phyloP scores from a whole-genome alignment of 2,329 filamentous ascomycete genomes.

The Magnaporthiopsis poae region DNA sequence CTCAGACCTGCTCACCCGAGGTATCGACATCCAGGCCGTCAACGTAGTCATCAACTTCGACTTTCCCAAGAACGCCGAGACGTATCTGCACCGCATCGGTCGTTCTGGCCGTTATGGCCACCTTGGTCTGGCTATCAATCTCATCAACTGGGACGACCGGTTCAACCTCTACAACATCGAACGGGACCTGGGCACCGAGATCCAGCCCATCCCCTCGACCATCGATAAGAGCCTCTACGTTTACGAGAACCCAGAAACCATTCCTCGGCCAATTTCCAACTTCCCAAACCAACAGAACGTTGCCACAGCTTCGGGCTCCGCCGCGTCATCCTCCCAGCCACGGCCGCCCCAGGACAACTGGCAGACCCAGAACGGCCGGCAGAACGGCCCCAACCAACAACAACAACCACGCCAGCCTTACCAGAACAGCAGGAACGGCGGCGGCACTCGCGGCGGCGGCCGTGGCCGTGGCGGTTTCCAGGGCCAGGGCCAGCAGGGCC shows the following conservation, averaged over 20 bases:
- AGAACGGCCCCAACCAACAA: conserved; percentile 17
- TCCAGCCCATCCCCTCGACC: conserved; percentile 83
- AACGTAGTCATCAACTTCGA: conserved; percentile 99
- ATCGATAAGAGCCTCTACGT: conserved; percentile 99
- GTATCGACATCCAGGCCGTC: conserved; percentile 98
- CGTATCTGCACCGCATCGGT: conserved; percentile 95
- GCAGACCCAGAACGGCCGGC: conserved; percentile 23
- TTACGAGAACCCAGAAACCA: conserved; percentile 90
- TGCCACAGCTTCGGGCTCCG: conserved; percentile 7
- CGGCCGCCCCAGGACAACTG: conserved; percentile 15
- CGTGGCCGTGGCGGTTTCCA: conserved; percentile 18
- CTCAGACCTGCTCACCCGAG: conserved; percentile 91
- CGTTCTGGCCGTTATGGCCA: conserved; percentile 95
- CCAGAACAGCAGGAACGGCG: conserved; percentile 21
- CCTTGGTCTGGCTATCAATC: conserved; percentile 91
- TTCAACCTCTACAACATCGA: conserved; percentile 99
- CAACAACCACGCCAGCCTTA: conserved; percentile 21
- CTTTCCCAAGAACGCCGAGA: conserved; percentile 98
- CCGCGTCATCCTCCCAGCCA: conserved; percentile 18
- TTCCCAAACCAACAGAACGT: conserved; percentile 24
- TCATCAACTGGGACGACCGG: conserved; percentile 98
- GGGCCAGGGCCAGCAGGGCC: conserved; percentile 25
- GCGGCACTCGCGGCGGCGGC: conserved; percentile 15
- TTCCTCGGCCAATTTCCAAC: conserved; percentile 67
- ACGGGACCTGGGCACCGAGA: conserved; percentile 92